A percentile compares a stretch with the other conserved stretches of the same genome.
phyloP scores from a whole-genome alignment of 2,329 filamentous ascomycete genomes.

The Amesomyces nigricolor region DNA sequence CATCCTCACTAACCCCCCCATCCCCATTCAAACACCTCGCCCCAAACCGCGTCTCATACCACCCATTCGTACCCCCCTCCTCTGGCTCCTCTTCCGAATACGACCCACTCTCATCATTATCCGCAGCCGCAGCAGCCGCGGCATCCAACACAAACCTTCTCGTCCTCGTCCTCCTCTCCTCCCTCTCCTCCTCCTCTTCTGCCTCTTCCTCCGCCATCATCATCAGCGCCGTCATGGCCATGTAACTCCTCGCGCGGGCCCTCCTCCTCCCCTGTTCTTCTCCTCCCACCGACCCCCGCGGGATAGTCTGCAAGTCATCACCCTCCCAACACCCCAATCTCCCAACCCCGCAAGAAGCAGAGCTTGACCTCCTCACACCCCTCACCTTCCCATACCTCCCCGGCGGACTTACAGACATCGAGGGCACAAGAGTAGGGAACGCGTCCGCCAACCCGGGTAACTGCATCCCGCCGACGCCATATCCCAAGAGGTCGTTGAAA shows the following conservation, averaged over 20 bases:
- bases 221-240: background rate
- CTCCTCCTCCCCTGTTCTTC: no score
- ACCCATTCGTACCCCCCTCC: background rate
- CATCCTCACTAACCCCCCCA: background rate
- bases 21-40: background rate
- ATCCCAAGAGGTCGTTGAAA: constrained; percentile 32
- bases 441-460: constrained; percentile 33
- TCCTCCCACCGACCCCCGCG: no score
- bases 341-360: no score
- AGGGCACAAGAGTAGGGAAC: background rate
- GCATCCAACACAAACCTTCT: constrained; percentile 2
- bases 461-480: constrained; percentile 31
- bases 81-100: background rate
- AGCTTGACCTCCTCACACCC: no score
- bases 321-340: no score
- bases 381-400: no score
- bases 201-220: background rate
- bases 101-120: background rate
- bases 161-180: constrained; percentile 5
- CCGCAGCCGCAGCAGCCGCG: background rate
- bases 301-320: no score
- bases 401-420: no score
- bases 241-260: no score
- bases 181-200: background rate
- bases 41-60: background rate